Evolutionary conservation across 1,284 basidiomycete genomes (phyloP).

Genomic region (Austroboletus novae-zelandiae): DNA sequence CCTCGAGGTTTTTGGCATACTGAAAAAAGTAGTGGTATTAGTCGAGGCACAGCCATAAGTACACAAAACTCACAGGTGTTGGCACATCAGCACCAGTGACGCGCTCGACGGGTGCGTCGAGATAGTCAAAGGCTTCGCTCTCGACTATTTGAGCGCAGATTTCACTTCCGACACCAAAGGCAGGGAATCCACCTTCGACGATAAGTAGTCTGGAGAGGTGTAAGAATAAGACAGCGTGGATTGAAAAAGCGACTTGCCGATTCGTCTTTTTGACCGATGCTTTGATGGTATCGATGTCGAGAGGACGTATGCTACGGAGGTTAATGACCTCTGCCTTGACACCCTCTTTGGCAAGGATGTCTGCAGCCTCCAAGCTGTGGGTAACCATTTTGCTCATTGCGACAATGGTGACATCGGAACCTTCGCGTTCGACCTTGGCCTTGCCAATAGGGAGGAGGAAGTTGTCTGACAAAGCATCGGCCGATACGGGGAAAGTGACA

Average conservation of each 20-base stretch:
- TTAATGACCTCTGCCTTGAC: constrained; percentile 99
- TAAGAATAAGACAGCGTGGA: background rate
- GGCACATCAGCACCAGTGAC: constrained; percentile 97
- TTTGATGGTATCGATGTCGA: constrained; percentile 97
- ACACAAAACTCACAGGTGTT: constrained; percentile 79
- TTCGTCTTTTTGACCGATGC: constrained; percentile 98
- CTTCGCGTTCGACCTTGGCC: constrained; percentile 93
- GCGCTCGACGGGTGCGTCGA: constrained; percentile 97
- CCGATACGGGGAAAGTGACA: constrained; percentile 92
- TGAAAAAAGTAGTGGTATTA: constrained; percentile 33
- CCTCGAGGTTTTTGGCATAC: constrained; percentile 90
- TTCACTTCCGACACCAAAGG: constrained; percentile 97
- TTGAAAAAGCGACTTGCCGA: constrained; percentile 47
- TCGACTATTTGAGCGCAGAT: constrained; percentile 96
- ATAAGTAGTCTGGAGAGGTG: constrained; percentile 68
- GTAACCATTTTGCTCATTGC: constrained; percentile 97
- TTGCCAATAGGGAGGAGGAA: constrained; percentile 97
- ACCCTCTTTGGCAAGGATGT: constrained; percentile 90
- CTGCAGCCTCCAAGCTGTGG: constrained; percentile 90
- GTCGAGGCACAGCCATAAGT: background rate
- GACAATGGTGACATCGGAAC: constrained; percentile 93
- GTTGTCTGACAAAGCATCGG: constrained; percentile 93
- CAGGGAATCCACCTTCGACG: constrained; percentile 98
- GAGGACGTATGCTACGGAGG: constrained; percentile 90
- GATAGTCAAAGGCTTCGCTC: constrained; percentile 94